Conservation (phyloP, 768 basidiomycete species). For the Rhodotorula graminis region DNA sequence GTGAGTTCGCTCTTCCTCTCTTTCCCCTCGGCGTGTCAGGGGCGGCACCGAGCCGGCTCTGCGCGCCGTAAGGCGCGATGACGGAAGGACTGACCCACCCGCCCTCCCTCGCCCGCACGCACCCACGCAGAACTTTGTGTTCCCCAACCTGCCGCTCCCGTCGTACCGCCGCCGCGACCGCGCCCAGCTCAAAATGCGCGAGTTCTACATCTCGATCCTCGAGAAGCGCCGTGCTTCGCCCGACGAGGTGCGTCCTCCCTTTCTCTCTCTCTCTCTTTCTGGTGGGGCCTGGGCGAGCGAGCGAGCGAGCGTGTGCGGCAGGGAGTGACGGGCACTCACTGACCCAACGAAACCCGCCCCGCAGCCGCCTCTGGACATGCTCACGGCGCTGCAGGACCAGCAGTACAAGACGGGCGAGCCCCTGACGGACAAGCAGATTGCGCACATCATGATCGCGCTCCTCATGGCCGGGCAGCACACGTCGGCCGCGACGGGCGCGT, state of each 20-base stretch:
- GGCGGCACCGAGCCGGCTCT: too few relatives aligned
- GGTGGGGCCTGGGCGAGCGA: too few relatives aligned
- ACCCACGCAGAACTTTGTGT: conserved; percentile 65
- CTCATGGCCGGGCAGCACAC: conserved; percentile 99
- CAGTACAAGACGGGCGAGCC: conserved; percentile 73
- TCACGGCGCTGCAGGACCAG: conserved; percentile 75
- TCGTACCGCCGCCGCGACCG: conserved; percentile 82
- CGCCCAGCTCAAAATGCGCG: conserved; percentile 87
- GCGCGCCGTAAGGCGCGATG: too few relatives aligned
- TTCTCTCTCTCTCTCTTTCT: too few relatives aligned
- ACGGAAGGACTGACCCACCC: too few relatives aligned
- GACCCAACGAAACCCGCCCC: neutral
- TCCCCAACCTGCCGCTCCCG: conserved; percentile 84
- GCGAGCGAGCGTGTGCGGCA: too few relatives aligned
- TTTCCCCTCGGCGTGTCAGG: too few relatives aligned
- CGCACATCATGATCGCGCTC: conserved; percentile 96
- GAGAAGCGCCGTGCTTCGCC: conserved; percentile 60
- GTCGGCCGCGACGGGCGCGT: conserved; percentile 83
- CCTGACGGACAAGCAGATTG: conserved; percentile 83
- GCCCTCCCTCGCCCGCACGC: too few relatives aligned
- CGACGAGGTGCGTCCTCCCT: conserved; percentile 48
- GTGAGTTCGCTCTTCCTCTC: neutral
- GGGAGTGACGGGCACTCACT: too few relatives aligned
- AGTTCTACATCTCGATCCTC: conserved; percentile 86
- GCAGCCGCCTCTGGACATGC: conserved; percentile 83